Percentiles rank a stretch among this genome's conserved stretches.
Conservation (phyloP, 345 rosid species). For the Leavenworthia alabamica region DNA sequence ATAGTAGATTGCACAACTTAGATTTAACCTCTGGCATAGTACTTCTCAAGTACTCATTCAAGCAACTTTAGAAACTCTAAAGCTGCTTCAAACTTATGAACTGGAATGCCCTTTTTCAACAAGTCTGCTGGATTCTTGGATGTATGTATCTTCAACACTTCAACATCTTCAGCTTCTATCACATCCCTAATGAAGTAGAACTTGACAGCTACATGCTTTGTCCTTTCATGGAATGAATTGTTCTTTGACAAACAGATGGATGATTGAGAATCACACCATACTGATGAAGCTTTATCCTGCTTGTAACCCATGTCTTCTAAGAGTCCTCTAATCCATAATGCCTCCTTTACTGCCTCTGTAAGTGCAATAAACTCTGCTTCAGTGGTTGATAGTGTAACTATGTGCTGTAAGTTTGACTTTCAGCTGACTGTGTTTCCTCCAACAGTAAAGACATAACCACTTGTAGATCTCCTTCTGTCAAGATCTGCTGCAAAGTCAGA, state of each 20-base stretch:
- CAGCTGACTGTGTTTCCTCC: not conserved
- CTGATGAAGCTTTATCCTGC: not conserved
- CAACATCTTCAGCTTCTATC: too few relatives aligned
- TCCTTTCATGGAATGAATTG: not conserved
- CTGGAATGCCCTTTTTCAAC: too few relatives aligned
- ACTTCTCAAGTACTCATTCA: too few relatives aligned
- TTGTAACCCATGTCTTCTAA: not conserved
- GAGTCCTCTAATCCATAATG: not conserved
- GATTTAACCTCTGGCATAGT: too few relatives aligned
- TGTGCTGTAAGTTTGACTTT: not conserved
- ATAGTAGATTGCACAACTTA: too few relatives aligned
- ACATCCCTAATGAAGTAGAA: too few relatives aligned
- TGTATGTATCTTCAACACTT: too few relatives aligned
- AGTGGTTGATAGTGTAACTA: not conserved
- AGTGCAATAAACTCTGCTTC: not conserved
- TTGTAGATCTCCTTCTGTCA: not conserved
- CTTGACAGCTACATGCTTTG: too few relatives aligned
- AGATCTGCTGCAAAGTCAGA: not conserved
- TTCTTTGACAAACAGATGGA: not conserved
- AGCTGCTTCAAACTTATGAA: too few relatives aligned
- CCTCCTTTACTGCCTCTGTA: not conserved
- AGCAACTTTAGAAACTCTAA: too few relatives aligned
- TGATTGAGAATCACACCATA: not conserved
- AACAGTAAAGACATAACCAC: not conserved
- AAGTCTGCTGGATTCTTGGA: too few relatives aligned